Conservation (phyloP, 2,329 filamentous ascomycete genomes). For the Rutstroemia sp. region DNA sequence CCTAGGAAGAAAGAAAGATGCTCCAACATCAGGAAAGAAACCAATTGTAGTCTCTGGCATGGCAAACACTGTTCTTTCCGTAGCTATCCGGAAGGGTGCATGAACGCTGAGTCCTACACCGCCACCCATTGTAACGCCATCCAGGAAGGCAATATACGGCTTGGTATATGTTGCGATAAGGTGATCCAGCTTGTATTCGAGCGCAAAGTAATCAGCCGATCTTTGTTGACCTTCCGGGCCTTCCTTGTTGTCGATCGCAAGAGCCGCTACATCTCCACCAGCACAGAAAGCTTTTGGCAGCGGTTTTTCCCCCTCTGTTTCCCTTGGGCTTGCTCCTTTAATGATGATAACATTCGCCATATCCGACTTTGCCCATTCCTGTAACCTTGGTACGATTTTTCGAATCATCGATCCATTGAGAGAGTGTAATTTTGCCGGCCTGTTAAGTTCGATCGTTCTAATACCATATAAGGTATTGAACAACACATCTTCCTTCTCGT, state of each 20-base stretch:
- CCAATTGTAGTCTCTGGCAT: slow-evolving; percentile 99
- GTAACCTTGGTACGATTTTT: slow-evolving; percentile 83
- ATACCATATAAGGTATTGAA: slow-evolving; percentile 87
- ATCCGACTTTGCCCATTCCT: slow-evolving; percentile 93
- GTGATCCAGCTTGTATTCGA: slow-evolving; percentile 96
- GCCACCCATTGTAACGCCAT: slow-evolving; percentile 97
- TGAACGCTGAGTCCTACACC: slow-evolving; percentile 92
- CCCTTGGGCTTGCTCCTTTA: slow-evolving; percentile 68
- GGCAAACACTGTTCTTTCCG: slow-evolving; percentile 89
- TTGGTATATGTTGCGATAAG: slow-evolving; percentile 89
- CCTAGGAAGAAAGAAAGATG: slow-evolving; percentile 88
- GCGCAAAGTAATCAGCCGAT: slow-evolving; percentile 79
- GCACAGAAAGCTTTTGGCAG: slow-evolving; percentile 71
- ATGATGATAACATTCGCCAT: slow-evolving; percentile 89
- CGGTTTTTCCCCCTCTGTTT: too few relatives aligned
- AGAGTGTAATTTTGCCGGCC: slow-evolving; percentile 84
- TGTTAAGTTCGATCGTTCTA: slow-evolving; percentile 88
- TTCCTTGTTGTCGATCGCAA: slow-evolving; percentile 66
- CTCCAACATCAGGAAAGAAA: slow-evolving; percentile 97
- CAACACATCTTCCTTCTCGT: slow-evolving; percentile 84
- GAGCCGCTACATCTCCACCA: slow-evolving; percentile 78
- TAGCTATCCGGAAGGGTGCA: slow-evolving; percentile 92
- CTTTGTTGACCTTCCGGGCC: slow-evolving; percentile 62
- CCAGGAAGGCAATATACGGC: slow-evolving; percentile 92
- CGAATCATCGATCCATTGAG: slow-evolving; percentile 90